Percentiles rank a stretch among this genome's conserved stretches.
Conservation (phyloP, 306 rosid species). For the Trichosanthes cucumerina region DNA sequence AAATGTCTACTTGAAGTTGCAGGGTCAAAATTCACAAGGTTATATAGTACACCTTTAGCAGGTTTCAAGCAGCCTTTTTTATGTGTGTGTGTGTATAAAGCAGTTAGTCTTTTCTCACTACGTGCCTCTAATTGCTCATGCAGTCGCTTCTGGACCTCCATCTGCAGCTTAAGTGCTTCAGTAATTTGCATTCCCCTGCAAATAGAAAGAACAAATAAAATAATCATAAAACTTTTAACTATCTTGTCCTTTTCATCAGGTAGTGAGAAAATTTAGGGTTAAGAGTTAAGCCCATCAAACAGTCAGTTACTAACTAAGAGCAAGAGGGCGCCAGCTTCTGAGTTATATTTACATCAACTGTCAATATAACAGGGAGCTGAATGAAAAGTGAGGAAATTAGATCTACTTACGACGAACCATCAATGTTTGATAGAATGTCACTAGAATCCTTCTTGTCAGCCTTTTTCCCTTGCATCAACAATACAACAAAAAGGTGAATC, state of each 20-base stretch:
- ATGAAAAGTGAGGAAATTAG: constrained; percentile 13
- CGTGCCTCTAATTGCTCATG: constrained; percentile 97
- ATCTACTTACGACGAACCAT: constrained; percentile 84
- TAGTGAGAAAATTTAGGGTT: not conserved
- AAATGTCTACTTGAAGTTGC: not conserved
- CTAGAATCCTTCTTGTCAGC: constrained; percentile 85
- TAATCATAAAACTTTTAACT: not conserved
- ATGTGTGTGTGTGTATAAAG: too few species aligned
- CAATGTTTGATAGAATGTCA: constrained; percentile 66
- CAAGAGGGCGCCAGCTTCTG: not conserved
- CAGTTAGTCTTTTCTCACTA: too few species aligned
- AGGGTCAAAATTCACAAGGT: not conserved
- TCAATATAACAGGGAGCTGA: not conserved
- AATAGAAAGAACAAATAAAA: constrained; percentile 7
- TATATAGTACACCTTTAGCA: not conserved
- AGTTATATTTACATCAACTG: not conserved
- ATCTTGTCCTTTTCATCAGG: not conserved
- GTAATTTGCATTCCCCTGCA: constrained; percentile 94
- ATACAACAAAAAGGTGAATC: constrained; percentile 18
- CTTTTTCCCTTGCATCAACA: constrained; percentile 65
- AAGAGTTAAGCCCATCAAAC: not conserved
- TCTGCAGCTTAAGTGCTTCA: constrained; percentile 95
- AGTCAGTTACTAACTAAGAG: not conserved
- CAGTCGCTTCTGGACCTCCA: constrained; percentile 98
- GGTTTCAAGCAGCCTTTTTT: not conserved